Evolutionary conservation across 1,139 yeast genomes (phyloP).

Genomic region (Nadsonia commutata): DNA sequence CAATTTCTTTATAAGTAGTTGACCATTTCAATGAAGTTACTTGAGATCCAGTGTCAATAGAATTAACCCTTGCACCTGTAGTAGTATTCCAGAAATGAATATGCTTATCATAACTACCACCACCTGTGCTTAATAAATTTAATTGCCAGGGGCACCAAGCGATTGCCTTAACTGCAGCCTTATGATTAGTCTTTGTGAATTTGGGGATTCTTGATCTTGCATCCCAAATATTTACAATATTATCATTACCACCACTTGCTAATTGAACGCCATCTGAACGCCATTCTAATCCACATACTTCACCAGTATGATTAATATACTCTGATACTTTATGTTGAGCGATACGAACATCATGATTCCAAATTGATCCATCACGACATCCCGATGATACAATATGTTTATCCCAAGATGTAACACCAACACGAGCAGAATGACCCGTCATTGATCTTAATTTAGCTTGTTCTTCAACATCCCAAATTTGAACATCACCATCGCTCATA

Average conservation of each 20-base stretch:
- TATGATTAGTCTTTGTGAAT: conserved; percentile 65
- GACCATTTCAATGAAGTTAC: conserved; percentile 93
- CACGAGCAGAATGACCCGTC: conserved; percentile 55
- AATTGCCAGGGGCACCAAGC: conserved; percentile 90
- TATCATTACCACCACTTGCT: conserved; percentile 92
- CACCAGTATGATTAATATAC: conserved; percentile 62
- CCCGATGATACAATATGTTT: conserved; percentile 74
- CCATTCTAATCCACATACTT: conserved; percentile 87
- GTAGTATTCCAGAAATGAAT: conserved; percentile 94
- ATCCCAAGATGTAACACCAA: conserved; percentile 80
- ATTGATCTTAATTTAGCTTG: conserved; percentile 63
- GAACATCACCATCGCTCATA: conserved; percentile 67
- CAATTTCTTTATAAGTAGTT: conserved; percentile 62
- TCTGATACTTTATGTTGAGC: conserved; percentile 57
- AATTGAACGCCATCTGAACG: conserved; percentile 71
- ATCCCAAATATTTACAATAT: conserved; percentile 90
- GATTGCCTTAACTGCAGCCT: conserved; percentile 90
- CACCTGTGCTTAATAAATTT: conserved; percentile 84
- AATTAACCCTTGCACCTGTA: conserved; percentile 74
- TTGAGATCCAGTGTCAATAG: conserved; percentile 87
- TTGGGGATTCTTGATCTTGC: conserved; percentile 62
- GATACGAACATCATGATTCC: conserved; percentile 86
- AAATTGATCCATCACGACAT: conserved; percentile 66
- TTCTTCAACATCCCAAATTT: conserved; percentile 89
- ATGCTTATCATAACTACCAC: conserved; percentile 82